Base-by-base conservation (phyloP, 305 asterid genomes). In the Fraxinus latifolia region DNA sequence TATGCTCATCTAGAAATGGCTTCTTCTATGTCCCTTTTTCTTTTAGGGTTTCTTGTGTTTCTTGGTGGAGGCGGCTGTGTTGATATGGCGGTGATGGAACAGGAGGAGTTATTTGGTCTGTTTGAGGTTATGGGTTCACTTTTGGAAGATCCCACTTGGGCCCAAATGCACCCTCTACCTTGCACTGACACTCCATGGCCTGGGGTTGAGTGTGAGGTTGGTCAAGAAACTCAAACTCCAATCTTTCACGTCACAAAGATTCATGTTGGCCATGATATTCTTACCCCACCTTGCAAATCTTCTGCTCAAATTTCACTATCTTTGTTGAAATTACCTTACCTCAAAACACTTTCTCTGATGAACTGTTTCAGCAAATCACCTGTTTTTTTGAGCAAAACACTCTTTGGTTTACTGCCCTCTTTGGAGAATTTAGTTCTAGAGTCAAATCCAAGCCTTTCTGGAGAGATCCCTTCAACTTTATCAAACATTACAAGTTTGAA, bases 181-280 rank as follows among this genome's bases (percentile, higher is more conserved):
- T 91, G 95, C 77, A 82, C 93, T 0, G 90, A 90, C 15, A 91
- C 95, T 1, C 93, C 93, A 37, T 90, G 93, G 93, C 95, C 92
- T 11, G 95, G 95, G 2, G 67, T 91, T 3, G 95, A 90, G 80
- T 91, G 95, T 71, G 95, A 90, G 87, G 78, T 90, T 79, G 86
- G 84, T 15, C 89, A 84, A 65, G 90, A 85, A 77, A 73, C 27
- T 44, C 25, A 55, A 55, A 58, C 90, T n/a, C 62, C 82, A 19
- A 68, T 74, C 73, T 89, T 90, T 65, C 93, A 90, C 75, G 89
- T 91, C 87, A 91, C 91, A 76, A 90, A 89, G 83, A 87, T 91
- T 68, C 92, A 89, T 34, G 70, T 91, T 27, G 91, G 89, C 7
- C 87, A 87, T 15, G 93, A 91, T n/a, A 80, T 89, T 34, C 12